A percentile compares a stretch with the other conserved stretches of the same genome.
Conservation (phyloP, 108 stramenopile genomes). For the Nitzschia sp. region DNA sequence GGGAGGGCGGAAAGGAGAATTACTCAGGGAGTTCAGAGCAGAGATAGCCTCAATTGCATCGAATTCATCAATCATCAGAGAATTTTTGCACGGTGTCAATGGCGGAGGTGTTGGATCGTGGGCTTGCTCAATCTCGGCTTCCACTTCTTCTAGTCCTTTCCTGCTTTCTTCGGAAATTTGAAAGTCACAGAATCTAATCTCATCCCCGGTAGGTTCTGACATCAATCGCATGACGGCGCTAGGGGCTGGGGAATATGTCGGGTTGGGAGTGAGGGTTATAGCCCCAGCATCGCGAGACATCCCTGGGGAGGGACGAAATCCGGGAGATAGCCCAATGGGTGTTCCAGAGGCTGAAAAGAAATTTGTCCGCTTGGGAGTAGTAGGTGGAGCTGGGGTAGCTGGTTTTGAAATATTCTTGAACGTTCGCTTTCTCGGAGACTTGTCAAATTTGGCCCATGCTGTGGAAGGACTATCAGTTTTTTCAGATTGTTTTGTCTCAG, state of each 20-base stretch:
- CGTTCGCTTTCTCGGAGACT: constrained; percentile 9
- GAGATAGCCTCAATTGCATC: constrained; percentile 43
- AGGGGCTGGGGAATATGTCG: constrained; percentile 31
- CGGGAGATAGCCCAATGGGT: constrained; percentile 43
- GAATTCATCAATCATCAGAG: constrained; percentile 14
- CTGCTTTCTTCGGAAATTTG: constrained; percentile 20
- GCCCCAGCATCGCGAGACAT: constrained; percentile 1
- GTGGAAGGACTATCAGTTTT: neutral
- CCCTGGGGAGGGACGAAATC: constrained; percentile 26
- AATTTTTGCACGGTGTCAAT: constrained; percentile 16
- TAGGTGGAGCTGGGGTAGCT: neutral
- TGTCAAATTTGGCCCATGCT: neutral
- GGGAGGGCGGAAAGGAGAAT: constrained; percentile 37
- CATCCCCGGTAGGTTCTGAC: constrained; percentile 21
- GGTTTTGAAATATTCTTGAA: neutral
- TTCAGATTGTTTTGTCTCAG: neutral
- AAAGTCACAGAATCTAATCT: constrained; percentile 23
- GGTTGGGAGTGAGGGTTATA: constrained; percentile 19
- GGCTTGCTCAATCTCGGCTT: neutral
- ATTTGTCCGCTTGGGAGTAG: constrained; percentile 12
- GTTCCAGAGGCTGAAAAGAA: constrained; percentile 33
- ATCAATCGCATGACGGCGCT: constrained; percentile 22
- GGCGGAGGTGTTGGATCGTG: constrained; percentile 17
- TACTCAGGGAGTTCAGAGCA: constrained; percentile 46
- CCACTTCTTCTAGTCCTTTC: constrained; percentile 10